Base-by-base conservation (phyloP, 805 yeast genomes). In the Metschnikowia orientalis region DNA sequence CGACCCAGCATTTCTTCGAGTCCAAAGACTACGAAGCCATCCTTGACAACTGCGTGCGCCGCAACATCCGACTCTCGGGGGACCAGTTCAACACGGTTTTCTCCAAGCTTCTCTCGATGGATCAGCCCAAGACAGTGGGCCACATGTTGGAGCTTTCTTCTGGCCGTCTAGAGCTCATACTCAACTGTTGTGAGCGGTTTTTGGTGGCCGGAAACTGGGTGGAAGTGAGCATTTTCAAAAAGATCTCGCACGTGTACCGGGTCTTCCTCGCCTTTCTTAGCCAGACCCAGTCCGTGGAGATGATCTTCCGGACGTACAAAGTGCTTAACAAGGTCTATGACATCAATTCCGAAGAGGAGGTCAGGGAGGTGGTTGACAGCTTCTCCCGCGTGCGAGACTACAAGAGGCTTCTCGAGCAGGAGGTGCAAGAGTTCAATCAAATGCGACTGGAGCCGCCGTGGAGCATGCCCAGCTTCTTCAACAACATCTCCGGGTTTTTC, bases 201-300 rank as follows among this genome's bases (percentile, higher is more conserved):
- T 45, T 64, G 28, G 55, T 58, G 8, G 19, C 48, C 8, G 63
- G 59, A 5, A 61, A 53, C 40, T 52, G 59, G 50, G 50, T 50
- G 6, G 64, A 61, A 33, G 42, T 45, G 9, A 40, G 41, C 23
- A n/a, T 41, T 22, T 33, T 30, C 43, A 39, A 53, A 13, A 45
- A 43, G 12, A 27, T 58, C 8, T 55, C 53, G 28, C 47, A 47
- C 28, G 30, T 61, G 28, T 62, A 59, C 47, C 51, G 53, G 35
- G 30, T 57, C n/a, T 48, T 49, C 17, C 44, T 59, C 8, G 32
- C 46, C 14, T 48, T 53, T 22, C 26, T 45, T 23, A 40, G 41
- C 21, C 41, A 43, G 10, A 36, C 39, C 5, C 28, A 40, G 20
- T 45, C 51, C 4, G 28, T 32, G 5, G 41, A 35, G 4, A 32